Conservation (phyloP, 2,329 filamentous ascomycete genomes). For the Verticillium alfalfae region DNA sequence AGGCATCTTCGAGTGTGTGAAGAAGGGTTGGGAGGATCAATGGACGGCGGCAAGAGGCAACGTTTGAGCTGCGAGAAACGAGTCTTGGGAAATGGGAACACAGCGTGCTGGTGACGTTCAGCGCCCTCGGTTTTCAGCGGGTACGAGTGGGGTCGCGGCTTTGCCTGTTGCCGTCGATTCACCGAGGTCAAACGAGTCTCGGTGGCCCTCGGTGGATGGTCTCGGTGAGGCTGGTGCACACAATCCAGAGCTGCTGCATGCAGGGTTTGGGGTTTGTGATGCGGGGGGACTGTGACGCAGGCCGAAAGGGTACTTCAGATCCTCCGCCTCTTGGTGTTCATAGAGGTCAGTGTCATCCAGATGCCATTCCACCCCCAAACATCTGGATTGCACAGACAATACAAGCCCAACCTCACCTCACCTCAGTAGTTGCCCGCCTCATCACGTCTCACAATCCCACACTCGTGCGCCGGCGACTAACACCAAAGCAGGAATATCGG, state of each 20-base stretch:
- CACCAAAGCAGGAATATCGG: neutral
- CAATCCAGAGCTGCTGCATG: neutral
- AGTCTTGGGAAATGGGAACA: neutral
- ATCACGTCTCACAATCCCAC: too few species aligned
- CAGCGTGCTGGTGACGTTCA: neutral
- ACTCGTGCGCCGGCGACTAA: neutral
- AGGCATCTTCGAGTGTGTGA: constrained; percentile 20
- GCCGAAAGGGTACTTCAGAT: too few species aligned
- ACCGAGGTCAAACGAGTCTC: neutral
- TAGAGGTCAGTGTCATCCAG: too few species aligned
- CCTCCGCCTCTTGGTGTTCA: neutral
- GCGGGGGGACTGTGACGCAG: too few species aligned
- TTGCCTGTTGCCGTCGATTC: neutral
- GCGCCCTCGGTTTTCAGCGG: neutral
- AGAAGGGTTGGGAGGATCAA: neutral
- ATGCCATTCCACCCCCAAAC: too few species aligned
- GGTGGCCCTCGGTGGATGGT: neutral
- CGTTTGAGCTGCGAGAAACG: neutral
- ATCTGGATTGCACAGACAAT: too few species aligned
- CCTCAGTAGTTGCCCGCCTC: too few species aligned
- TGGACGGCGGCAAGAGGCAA: neutral
- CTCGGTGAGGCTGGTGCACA: neutral
- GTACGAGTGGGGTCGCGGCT: neutral
- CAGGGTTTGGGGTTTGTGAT: too few species aligned
- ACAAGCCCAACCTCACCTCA: too few species aligned